Percentiles rank a stretch among this genome's conserved stretches.
Evolutionary conservation across 208 protist genomes (phyloP).

Genomic region (Crithidia fasciculata): DNA sequence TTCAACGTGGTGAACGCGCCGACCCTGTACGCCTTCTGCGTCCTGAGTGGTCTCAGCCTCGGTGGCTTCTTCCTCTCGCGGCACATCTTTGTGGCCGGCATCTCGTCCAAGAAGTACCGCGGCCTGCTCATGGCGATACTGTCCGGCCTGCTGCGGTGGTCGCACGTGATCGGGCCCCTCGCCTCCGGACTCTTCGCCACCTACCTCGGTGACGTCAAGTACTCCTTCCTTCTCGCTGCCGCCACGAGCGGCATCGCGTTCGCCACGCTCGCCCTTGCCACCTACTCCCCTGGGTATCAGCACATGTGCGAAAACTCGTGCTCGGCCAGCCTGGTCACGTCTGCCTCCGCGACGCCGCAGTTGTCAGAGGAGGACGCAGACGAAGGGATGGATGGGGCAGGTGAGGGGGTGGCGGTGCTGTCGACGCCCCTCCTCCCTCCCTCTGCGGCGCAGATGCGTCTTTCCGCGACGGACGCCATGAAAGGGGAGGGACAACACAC

Average conservation of each 20-base stretch:
- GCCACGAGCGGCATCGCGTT: constrained; percentile 38
- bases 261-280: constrained; percentile 33
- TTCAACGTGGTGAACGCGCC: constrained; percentile 24
- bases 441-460: background rate
- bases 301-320: constrained; percentile 28
- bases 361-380: constrained; percentile 19
- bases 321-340: constrained; percentile 15
- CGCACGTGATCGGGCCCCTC: constrained; percentile 76
- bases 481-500: too few species aligned
- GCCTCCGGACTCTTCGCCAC: constrained; percentile 54
- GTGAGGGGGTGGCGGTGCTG: background rate
- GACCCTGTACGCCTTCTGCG: constrained; percentile 52
- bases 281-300: constrained; percentile 22
- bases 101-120: constrained; percentile 73
- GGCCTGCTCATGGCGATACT: constrained; percentile 81
- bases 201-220: constrained; percentile 40
- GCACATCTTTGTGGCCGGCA: constrained; percentile 79
- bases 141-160: constrained; percentile 73
- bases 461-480: too few species aligned
- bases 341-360: constrained; percentile 4
- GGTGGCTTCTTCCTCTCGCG: constrained; percentile 83
- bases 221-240: constrained; percentile 69
- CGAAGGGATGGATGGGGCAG: background rate
- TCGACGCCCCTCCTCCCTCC: constrained; percentile 14
- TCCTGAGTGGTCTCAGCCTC: constrained; percentile 69